phyloP scores from a whole-genome alignment of 2,329 filamentous ascomycete genomes.

The Mycosphaerella sp. region DNA sequence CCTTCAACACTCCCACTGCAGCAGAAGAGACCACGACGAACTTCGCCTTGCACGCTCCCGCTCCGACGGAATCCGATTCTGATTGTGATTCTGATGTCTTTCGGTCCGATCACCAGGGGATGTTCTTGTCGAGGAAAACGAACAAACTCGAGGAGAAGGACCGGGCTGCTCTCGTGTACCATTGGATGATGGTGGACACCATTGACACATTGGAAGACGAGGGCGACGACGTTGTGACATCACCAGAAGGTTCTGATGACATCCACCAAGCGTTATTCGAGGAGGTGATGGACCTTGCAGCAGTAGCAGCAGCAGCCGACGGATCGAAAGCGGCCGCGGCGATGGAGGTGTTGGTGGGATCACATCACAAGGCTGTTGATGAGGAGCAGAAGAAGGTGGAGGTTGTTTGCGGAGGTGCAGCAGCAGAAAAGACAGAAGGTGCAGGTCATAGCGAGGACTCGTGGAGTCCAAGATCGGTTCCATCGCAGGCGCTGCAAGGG shows the following conservation, averaged over 20 bases:
- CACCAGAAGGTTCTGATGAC: not conserved
- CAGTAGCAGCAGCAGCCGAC: too few species aligned
- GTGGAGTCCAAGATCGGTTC: not conserved
- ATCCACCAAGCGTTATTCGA: not conserved
- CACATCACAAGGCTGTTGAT: not conserved
- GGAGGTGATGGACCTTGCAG: not conserved
- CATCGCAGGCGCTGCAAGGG: not conserved
- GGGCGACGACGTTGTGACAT: not conserved
- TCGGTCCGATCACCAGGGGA: not conserved
- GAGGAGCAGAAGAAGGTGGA: not conserved
- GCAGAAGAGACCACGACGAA: not conserved
- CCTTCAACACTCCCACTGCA: not conserved
- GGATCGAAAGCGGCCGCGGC: not conserved
- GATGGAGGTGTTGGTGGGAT: not conserved
- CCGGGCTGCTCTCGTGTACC: not conserved
- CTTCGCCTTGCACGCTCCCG: not conserved
- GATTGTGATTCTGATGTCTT: not conserved
- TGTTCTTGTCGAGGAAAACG: not conserved
- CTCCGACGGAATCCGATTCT: not conserved
- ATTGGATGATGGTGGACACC: not conserved
- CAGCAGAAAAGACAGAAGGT: too few species aligned
- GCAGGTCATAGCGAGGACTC: constrained; percentile 6
- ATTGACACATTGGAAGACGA: not conserved
- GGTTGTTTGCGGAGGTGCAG: not conserved
- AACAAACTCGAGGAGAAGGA: not conserved